A percentile compares a stretch with the other conserved stretches of the same genome.
Evolutionary conservation across 192 early-diverging fungal species (phyloP).

Genomic region (Umbelopsis sp.): DNA sequence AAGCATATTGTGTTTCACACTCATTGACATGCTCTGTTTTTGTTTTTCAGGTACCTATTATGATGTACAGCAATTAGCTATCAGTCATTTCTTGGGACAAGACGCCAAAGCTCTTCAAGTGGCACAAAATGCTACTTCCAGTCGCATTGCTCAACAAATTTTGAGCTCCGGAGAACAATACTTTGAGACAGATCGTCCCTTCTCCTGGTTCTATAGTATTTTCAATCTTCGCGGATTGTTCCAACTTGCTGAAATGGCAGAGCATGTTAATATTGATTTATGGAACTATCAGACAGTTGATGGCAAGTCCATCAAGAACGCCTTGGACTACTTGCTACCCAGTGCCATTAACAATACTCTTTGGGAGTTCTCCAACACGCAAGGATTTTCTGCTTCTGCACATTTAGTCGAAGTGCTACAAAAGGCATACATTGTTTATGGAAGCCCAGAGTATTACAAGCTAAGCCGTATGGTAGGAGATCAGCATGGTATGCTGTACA

Average conservation of each 20-base stretch:
- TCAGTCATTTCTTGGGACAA: slow-evolving; percentile 49
- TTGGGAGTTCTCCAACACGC: slow-evolving; percentile 51
- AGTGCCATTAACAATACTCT: slow-evolving; percentile 46
- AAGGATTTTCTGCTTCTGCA: slow-evolving; percentile 43
- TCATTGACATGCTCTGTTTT: background rate
- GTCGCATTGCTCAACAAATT: slow-evolving; percentile 47
- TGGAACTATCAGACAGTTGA: slow-evolving; percentile 46
- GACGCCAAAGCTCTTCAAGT: slow-evolving; percentile 34
- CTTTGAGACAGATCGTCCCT: slow-evolving; percentile 46
- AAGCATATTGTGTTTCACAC: background rate
- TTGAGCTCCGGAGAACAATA: slow-evolving; percentile 41
- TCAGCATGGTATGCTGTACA: background rate
- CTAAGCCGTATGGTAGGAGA: slow-evolving; percentile 33
- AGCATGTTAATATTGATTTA: slow-evolving; percentile 43
- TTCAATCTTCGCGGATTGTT: slow-evolving; percentile 55
- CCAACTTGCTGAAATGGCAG: slow-evolving; percentile 39
- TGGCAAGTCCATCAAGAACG: slow-evolving; percentile 48
- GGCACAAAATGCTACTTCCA: slow-evolving; percentile 32
- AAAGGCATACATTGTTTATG: slow-evolving; percentile 53
- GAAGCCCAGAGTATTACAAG: slow-evolving; percentile 45
- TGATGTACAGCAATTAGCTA: slow-evolving; percentile 51
- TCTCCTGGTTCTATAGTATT: slow-evolving; percentile 54
- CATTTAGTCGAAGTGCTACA: slow-evolving; percentile 50
- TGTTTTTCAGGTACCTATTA: slow-evolving; percentile 43
- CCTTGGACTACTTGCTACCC: slow-evolving; percentile 57